Conservation (phyloP, 352 stramenopile species). For the Blastocystis sp. region DNA sequence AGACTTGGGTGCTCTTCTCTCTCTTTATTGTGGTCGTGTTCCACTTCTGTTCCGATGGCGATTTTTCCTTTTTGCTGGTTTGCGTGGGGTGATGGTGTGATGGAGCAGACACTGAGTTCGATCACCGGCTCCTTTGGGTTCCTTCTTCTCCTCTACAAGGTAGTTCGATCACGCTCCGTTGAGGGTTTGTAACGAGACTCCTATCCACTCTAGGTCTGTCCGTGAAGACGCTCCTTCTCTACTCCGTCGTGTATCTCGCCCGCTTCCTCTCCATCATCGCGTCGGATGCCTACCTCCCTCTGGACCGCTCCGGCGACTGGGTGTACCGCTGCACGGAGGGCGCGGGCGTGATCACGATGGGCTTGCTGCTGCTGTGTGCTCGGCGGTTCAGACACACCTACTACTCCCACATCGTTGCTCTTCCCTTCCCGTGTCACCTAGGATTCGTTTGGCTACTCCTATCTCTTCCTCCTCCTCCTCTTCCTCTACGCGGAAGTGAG, state of each 20-base stretch:
- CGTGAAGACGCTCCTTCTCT: conserved; percentile 18
- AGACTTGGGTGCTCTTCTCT: background rate
- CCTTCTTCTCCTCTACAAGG: conserved; percentile 24
- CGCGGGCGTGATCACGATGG: background rate
- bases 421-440: background rate
- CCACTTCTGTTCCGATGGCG: conserved; percentile 27
- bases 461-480: background rate
- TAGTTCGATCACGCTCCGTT: background rate
- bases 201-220: background rate
- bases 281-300: conserved; percentile 24
- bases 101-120: conserved; percentile 31
- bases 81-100: background rate
- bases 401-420: background rate
- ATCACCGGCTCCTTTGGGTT: conserved; percentile 27
- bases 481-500: background rate
- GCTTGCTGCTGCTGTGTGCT: background rate
- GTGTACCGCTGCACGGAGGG: conserved; percentile 25
- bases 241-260: background rate
- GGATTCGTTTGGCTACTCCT: conserved; percentile 13
- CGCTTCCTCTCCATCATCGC: background rate
- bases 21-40: conserved; percentile 20
- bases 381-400: background rate
- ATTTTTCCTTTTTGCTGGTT: conserved; percentile 48
- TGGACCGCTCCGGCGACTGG: conserved; percentile 30
- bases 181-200: background rate